Evolutionary conservation across 2,329 filamentous ascomycete species (phyloP), one percentile per base, ranked within the genome.

Genomic region (Diaporthe sp.): DNA sequence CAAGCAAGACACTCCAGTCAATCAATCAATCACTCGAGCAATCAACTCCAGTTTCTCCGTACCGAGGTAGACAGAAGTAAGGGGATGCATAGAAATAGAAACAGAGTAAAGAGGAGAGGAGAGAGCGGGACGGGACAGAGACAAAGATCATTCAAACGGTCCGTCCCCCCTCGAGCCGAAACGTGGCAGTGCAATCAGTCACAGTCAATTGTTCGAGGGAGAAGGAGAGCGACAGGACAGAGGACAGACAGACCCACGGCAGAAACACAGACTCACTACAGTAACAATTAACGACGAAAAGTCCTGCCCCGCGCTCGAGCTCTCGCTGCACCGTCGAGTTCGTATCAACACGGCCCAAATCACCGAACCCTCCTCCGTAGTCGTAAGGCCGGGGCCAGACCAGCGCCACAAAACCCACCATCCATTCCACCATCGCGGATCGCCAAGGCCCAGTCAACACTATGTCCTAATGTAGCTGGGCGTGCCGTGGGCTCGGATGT

Each of bases 51-150:
- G 28, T 37, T 20, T 39, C 37, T 61, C 10, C 4, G 28, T n/a
- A 67, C 9, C 25, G 6, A 37, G 78, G 72, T 60, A 79, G 58
- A 31, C 74, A 75, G 49, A 39, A 15, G 37, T 44, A 47, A 65
- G 61, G 61, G 42, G 39, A 47, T 31, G 42, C 25, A 65, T 65
- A 7, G 61, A 65, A 34, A 47, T 47, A 49, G 42, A 31, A 65
- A 65, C 15, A 63, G 17, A 22, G 39, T 7, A 34, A n/a, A n/a
- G 3, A 37, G 55, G 25, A 15, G 15, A 25, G 10, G 25, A 39
- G 15, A 13, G 57, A 60, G 34, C 34, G 57, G 55, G 31, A 78
- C 42, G 15, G 73, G 42, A 71, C 44, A 20, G 2, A 58, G 51
- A 47, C 25, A 58, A 76, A 42, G 15, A 57, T 13, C 71, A 76